These are phyloP conservation scores for Russula griseocarnosa DNA, from an alignment of 768 basidiomycete genomes.

Conservation along the genomic window DNA sequence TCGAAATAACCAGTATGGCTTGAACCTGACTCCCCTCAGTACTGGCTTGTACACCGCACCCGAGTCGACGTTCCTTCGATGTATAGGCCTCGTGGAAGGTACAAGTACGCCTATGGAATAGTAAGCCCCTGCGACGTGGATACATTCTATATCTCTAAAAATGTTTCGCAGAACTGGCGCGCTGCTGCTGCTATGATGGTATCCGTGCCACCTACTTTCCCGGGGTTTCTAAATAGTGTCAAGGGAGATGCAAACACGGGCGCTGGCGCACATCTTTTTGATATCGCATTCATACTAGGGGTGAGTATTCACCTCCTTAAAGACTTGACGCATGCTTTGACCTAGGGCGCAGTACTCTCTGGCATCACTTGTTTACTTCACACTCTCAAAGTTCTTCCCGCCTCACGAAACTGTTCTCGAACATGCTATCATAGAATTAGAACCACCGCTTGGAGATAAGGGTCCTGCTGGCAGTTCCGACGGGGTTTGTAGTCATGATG, in stretches of 20 bases:
- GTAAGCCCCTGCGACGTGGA: slow-evolving; percentile 37
- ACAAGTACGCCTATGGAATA: slow-evolving; percentile 68
- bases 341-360: slow-evolving; percentile 15
- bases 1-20: not conserved
- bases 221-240: slow-evolving; percentile 74
- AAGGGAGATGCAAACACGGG: slow-evolving; percentile 60
- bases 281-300: slow-evolving; percentile 73
- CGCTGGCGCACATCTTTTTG: slow-evolving; percentile 51
- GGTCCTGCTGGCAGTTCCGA: not conserved
- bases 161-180: slow-evolving; percentile 69
- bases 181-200: slow-evolving; percentile 63
- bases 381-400: slow-evolving; percentile 24
- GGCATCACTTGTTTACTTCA: slow-evolving; percentile 23
- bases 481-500: not conserved
- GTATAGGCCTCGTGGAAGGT: slow-evolving; percentile 76
- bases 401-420: slow-evolving; percentile 26
- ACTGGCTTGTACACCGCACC: slow-evolving; percentile 71
- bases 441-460: not conserved
- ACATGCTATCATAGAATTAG: slow-evolving; percentile 16
- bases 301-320: slow-evolving; percentile 37
- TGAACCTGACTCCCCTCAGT: slow-evolving; percentile 39
- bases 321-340: not conserved
- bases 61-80: slow-evolving; percentile 79
- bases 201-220: slow-evolving; percentile 69
- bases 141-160: not conserved